Conservation (phyloP, 2,329 filamentous ascomycete genomes). For the Geosmithia morbida region DNA sequence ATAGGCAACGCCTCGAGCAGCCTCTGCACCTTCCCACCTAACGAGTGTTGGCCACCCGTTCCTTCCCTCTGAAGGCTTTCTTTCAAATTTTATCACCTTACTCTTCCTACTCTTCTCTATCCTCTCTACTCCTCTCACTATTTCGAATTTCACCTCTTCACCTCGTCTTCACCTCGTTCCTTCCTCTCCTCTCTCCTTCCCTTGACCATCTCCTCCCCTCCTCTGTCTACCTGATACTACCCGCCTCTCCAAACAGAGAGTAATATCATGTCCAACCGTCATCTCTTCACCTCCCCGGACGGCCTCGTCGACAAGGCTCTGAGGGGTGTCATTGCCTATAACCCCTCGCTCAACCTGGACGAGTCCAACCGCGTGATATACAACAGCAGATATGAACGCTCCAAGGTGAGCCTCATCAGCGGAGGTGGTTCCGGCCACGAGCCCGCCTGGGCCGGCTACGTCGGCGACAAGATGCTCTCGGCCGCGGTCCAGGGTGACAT, state of each 20-base stretch:
- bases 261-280: constrained; percentile 31
- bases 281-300: constrained; percentile 36
- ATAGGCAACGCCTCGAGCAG: background rate
- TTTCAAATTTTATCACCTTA: background rate
- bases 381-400: constrained; percentile 26
- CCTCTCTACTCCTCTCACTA: background rate
- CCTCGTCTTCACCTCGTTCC: constrained; percentile 1
- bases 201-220: background rate
- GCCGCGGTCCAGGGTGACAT: constrained; percentile 47
- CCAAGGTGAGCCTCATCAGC: constrained; percentile 34
- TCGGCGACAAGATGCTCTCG: constrained; percentile 45
- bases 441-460: constrained; percentile 50
- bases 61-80: background rate
- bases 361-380: constrained; percentile 36
- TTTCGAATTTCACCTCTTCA: background rate
- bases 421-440: constrained; percentile 46
- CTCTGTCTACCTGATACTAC: background rate
- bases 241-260: constrained; percentile 3
- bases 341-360: constrained; percentile 33
- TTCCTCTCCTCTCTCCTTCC: background rate
- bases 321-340: constrained; percentile 36
- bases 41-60: background rate
- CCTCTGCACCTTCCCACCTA: background rate
- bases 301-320: constrained; percentile 38
- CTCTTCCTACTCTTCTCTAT: background rate